Evolutionary conservation across 768 basidiomycete species (phyloP).

Genomic region (Leucocoprinus leucothites): DNA sequence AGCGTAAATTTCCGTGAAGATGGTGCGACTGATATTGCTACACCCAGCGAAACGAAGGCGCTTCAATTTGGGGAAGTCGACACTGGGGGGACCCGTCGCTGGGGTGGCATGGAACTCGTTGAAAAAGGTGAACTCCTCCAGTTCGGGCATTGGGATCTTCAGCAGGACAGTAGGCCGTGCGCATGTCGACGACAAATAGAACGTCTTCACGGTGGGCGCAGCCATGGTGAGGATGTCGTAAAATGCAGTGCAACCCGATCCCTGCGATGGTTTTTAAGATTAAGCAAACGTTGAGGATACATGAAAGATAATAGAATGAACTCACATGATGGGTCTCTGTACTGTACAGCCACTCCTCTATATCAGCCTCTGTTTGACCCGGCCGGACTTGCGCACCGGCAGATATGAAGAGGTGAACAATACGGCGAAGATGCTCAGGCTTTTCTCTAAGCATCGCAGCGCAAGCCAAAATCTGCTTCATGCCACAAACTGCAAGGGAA

Average conservation of each 20-base stretch:
- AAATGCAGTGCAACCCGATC: constrained; percentile 17
- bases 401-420: constrained; percentile 27
- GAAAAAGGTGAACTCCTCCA: constrained; percentile 23
- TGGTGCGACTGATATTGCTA: constrained; percentile 18
- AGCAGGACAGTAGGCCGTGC: constrained; percentile 17
- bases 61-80: constrained; percentile 21
- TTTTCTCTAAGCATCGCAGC: constrained; percentile 19
- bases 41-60: constrained; percentile 20
- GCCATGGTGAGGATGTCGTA: constrained; percentile 18
- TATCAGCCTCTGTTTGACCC: not conserved
- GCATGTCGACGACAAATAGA: constrained; percentile 23
- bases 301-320: not conserved
- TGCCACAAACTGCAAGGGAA: constrained; percentile 26
- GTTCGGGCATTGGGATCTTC: constrained; percentile 21
- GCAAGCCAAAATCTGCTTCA: constrained; percentile 22
- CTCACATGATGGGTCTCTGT: constrained; percentile 11
- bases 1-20: constrained; percentile 18
- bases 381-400: constrained; percentile 15
- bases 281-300: not conserved
- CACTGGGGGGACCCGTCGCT: constrained; percentile 6
- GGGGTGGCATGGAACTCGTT: constrained; percentile 23
- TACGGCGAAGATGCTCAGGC: constrained; percentile 20
- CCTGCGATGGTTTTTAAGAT: constrained; percentile 11
- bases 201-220: constrained; percentile 20
- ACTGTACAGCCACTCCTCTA: not conserved